Base-by-base conservation (phyloP, 805 yeast genomes). In the Brettanomyces bruxellensis region DNA sequence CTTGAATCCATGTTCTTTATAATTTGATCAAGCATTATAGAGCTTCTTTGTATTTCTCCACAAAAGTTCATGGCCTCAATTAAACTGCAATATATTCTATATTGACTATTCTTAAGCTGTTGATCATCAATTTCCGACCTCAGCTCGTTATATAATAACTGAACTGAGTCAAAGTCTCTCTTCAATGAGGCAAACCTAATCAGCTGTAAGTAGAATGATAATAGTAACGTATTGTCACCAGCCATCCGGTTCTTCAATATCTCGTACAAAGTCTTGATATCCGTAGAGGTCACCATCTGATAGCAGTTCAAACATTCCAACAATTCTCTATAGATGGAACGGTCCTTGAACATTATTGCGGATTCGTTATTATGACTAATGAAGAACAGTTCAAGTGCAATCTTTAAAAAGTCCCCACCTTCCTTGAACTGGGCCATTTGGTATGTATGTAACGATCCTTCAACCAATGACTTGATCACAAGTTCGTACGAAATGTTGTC, bases 11-110 rank as follows among this genome's bases (percentile, higher is more conserved):
- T 41, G 9, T 52, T 43, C 0, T 67, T 53, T 38, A 83, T 59
- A 5, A 82, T 66, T 38, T 70, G 66, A 56, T 83, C 85, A 54
- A 84, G 63, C 47, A 82, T 71, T 48, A 72, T 68, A 1, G 83
- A 71, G 3, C 87, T 81, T 38, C 72, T 53, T 7, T 68, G 65
- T 35, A 70, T 51, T 51, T 80, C 75, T 38, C 72, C 75, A 40
- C 76, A 74, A 44, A 67, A 64, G 11, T 79, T 69, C 45, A 83
- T 64, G 1, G 81, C 70, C 34, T 78, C 71, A 34, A 83, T 68
- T 48, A 79, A 63, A 39, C 67, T 60, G 1, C 78, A 62, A 55
- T 81, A 82, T 32, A 81, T 70, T 34, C 63, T 59, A 51, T 69
- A 74, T 52, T 77, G 80, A 34, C 67, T 57, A 12, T 38, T 12